Evolutionary conservation across 1,139 yeast genomes (phyloP).

Genomic region (Sugiyamaella castrensis): DNA sequence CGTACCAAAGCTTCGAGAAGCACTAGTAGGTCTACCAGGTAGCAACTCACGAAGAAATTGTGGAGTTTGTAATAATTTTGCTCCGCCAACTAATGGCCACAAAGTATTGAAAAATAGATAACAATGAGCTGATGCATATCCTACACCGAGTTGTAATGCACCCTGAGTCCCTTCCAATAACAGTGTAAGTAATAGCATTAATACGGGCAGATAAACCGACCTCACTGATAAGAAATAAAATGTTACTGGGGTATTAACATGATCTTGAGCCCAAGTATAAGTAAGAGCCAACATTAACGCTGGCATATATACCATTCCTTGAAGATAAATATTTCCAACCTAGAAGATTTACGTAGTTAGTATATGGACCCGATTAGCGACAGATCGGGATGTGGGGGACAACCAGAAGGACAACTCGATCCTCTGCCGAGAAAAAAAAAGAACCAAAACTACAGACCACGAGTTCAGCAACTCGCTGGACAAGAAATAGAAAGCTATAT

Average conservation of each 20-base stretch:
- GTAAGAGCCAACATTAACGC: slow-evolving; percentile 33
- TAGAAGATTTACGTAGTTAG: slow-evolving; percentile 9
- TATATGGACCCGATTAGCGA: neutral
- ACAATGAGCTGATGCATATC: slow-evolving; percentile 38
- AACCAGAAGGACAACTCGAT: neutral
- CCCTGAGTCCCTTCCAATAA: slow-evolving; percentile 32
- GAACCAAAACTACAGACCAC: neutral
- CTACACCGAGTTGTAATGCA: slow-evolving; percentile 32
- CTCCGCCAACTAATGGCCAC: slow-evolving; percentile 28
- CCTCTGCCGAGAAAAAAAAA: neutral
- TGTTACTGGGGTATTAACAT: slow-evolving; percentile 30
- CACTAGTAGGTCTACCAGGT: slow-evolving; percentile 19
- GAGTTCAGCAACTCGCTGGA: slow-evolving; percentile 3
- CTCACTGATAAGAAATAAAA: slow-evolving; percentile 35
- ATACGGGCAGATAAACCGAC: slow-evolving; percentile 37
- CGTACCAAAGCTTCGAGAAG: slow-evolving; percentile 5
- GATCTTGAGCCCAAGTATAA: slow-evolving; percentile 41
- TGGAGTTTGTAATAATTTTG: slow-evolving; percentile 28
- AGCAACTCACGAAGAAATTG: slow-evolving; percentile 21
- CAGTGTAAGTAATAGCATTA: slow-evolving; percentile 31
- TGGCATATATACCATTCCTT: slow-evolving; percentile 28
- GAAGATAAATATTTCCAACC: slow-evolving; percentile 23
- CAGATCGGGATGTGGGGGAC: no score
- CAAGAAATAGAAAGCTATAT: slow-evolving; percentile 17
- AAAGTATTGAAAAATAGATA: slow-evolving; percentile 33